These are phyloP conservation scores for Piloderma croceum DNA, from an alignment of 768 basidiomycete species.

Conservation along the genomic window DNA sequence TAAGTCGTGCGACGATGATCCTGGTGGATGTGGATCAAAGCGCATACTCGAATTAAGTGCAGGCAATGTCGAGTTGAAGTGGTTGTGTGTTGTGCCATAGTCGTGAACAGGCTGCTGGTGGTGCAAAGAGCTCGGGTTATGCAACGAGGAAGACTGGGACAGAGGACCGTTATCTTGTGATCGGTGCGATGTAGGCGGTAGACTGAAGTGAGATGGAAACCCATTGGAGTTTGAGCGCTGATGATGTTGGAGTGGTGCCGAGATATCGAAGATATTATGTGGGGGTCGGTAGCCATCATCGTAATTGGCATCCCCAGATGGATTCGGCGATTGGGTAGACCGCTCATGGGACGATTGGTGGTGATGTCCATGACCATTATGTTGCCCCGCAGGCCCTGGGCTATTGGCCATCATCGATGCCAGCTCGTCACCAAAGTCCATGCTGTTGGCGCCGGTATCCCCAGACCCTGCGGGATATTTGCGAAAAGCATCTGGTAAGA, in stretches of 20 bases:
- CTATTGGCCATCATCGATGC: slow-evolving; percentile 47
- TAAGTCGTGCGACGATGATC: slow-evolving; percentile 16
- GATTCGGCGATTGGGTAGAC: slow-evolving; percentile 14
- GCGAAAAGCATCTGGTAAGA: slow-evolving; percentile 51
- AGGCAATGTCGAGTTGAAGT: slow-evolving; percentile 47
- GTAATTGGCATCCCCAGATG: slow-evolving; percentile 17
- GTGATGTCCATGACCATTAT: not conserved
- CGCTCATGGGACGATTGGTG: not conserved
- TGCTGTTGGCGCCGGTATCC: too few relatives aligned
- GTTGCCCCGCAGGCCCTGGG: slow-evolving; percentile 40
- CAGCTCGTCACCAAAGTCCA: slow-evolving; percentile 68
- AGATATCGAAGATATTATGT: slow-evolving; percentile 63
- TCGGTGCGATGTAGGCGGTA: slow-evolving; percentile 23
- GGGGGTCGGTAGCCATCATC: slow-evolving; percentile 31
- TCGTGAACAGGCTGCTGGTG: slow-evolving; percentile 19
- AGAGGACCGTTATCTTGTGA: slow-evolving; percentile 16
- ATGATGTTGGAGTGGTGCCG: slow-evolving; percentile 37
- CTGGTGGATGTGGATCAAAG: slow-evolving; percentile 39
- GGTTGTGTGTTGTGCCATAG: slow-evolving; percentile 31
- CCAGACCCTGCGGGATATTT: slow-evolving; percentile 37
- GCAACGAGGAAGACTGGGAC: slow-evolving; percentile 1
- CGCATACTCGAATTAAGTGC: slow-evolving; percentile 48
- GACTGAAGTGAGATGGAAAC: slow-evolving; percentile 20
- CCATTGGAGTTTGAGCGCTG: slow-evolving; percentile 22
- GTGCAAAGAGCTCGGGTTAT: slow-evolving; percentile 20